A percentile compares a stretch with the other conserved stretches of the same genome.
These are phyloP conservation scores for Brassica nigra DNA, from an alignment of 345 rosid genomes.

Conservation along the genomic window DNA sequence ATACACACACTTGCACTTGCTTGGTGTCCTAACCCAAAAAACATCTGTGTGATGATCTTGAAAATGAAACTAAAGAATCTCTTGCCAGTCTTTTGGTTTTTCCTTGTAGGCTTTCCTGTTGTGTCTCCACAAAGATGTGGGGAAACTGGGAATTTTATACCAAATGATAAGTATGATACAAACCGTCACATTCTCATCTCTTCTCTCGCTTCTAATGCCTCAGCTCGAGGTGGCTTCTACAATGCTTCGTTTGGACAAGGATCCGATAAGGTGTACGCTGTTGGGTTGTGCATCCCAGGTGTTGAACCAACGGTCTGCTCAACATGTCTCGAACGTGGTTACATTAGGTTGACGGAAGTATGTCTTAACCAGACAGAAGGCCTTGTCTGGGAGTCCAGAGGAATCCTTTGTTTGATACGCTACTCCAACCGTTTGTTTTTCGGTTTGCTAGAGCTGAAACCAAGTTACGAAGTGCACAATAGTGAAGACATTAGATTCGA, in stretches of 20 bases:
- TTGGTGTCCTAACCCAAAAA: not conserved
- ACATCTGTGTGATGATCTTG: not conserved
- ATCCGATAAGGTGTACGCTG: not conserved
- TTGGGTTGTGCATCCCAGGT: not conserved
- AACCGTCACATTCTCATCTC: not conserved
- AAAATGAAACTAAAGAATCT: slow-evolving; percentile 16
- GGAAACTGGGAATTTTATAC: not conserved
- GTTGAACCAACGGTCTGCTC: not conserved
- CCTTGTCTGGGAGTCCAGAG: not conserved
- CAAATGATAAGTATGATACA: not conserved
- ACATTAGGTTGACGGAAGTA: not conserved
- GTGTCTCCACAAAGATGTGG: slow-evolving; percentile 5
- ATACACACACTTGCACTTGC: no score
- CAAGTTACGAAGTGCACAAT: not conserved
- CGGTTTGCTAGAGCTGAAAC: not conserved
- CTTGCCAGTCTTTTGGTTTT: not conserved
- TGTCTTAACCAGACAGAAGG: slow-evolving; percentile 24
- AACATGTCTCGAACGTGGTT: not conserved
- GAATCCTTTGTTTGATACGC: slow-evolving; percentile 22
- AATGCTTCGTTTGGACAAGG: slow-evolving; percentile 21
- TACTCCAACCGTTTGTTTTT: slow-evolving; percentile 24
- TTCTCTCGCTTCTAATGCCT: not conserved
- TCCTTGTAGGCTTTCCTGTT: not conserved
- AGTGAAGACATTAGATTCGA: not conserved
- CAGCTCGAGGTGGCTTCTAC: not conserved